A percentile compares a stretch with the other conserved stretches of the same genome.
Evolutionary conservation across 2,329 filamentous ascomycete species (phyloP).

Genomic region (Penicillium sp.): DNA sequence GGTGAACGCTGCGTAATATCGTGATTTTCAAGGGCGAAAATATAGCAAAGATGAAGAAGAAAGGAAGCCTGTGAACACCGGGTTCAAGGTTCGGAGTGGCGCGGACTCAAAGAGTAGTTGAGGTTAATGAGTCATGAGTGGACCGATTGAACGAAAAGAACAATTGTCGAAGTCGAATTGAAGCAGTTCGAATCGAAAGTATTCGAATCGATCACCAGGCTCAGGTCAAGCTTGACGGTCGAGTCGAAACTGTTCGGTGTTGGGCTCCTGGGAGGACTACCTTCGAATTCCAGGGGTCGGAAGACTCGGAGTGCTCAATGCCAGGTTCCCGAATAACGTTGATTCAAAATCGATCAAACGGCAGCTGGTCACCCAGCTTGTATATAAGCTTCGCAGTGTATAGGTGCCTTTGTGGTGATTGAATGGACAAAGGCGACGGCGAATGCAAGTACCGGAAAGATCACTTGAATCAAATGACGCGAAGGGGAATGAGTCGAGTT

Average conservation of each 20-base stretch:
- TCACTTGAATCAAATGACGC: constrained; percentile 1
- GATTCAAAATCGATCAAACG: not conserved
- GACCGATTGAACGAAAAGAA: constrained; percentile 8
- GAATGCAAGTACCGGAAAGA: constrained; percentile 2
- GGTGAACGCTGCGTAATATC: constrained; percentile 40
- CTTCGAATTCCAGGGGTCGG: constrained; percentile 20
- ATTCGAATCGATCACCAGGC: not conserved
- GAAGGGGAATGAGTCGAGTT: not conserved
- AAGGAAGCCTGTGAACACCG: constrained; percentile 35
- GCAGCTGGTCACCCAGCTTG: constrained; percentile 1
- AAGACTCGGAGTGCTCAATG: constrained; percentile 21
- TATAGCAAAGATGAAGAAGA: constrained; percentile 21
- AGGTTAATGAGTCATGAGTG: constrained; percentile 30
- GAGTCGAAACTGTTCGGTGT: constrained; percentile 1
- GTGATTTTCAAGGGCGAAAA: constrained; percentile 28
- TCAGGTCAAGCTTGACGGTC: constrained; percentile 7
- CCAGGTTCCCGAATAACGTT: constrained; percentile 19
- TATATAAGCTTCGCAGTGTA: constrained; percentile 2
- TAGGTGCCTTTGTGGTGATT: not conserved
- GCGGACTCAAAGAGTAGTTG: constrained; percentile 30
- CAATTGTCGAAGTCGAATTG: constrained; percentile 2
- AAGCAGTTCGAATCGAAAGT: constrained; percentile 2
- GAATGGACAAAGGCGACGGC: constrained; percentile 2
- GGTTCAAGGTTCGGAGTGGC: constrained; percentile 29
- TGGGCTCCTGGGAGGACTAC: constrained; percentile 24